Evolutionary conservation across 2,329 filamentous ascomycete genomes (phyloP), one percentile per base, ranked within the genome.

Genomic region (Cercospora janseana): DNA sequence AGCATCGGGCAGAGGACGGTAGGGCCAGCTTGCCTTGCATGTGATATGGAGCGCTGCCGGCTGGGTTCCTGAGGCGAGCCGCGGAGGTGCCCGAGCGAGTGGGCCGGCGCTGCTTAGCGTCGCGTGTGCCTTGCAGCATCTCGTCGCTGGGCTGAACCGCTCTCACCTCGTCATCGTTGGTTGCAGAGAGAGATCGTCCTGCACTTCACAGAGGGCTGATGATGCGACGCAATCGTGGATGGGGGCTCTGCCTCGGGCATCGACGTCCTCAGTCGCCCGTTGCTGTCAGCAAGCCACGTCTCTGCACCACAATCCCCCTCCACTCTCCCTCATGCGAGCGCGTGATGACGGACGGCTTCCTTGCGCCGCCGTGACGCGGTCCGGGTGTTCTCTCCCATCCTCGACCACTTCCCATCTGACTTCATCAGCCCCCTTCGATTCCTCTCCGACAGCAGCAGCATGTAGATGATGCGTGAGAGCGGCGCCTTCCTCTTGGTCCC

Each of bases 91-190:
- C 20, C 42, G 18, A n/a, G 38, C 12, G 38, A 13, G 38, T 15
- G 29, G 8, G 8, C 20, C 23, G 20, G 18, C 27, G 27, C n/a
- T 24, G 12, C 38, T 42, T 45, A n/a, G 6, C 43, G 15, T 26
- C 43, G 43, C 43, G n/a, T 46, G 45, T 47, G 32, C 45, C 45
- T 47, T 37, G 45, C 45, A 47, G 41, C 24, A 18, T 26, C 10
- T 16, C 40, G n/a, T 29, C 24, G 20, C 20, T 23, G 16, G 18
- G 23, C 38, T 42, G n/a, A 12, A 42, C 18, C 21, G 21, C 34
- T 18, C 38, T 42, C 38, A 24, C 18, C n/a, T 20, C n/a, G n/a
- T 18, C 13, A 15, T 21, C 40, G 29, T 15, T 9, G n/a, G n/a
- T n/a, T n/a, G n/a, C n/a, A n/a, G n/a, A n/a, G n/a, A n/a, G n/a